Evolutionary conservation across 768 basidiomycete species (phyloP).

Genomic region (Leccinum longicurvipes): DNA sequence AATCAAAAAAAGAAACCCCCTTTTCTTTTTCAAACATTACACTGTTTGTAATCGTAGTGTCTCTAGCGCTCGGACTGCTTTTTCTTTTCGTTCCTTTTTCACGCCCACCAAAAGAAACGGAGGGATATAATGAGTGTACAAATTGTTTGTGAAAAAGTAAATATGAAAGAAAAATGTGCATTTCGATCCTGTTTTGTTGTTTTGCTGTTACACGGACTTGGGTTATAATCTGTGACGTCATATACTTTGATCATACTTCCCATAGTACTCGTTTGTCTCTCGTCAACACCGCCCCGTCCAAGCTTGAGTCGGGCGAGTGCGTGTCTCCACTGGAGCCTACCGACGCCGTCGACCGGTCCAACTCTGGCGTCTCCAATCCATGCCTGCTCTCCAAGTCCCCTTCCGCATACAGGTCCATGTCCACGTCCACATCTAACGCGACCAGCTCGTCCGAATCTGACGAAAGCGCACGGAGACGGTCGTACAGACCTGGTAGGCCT

Average conservation of each 20-base stretch:
- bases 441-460: neutral
- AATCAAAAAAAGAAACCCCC: constrained; percentile 17
- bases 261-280: neutral
- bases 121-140: constrained; percentile 27
- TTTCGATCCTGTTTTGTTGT: no score
- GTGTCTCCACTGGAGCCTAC: neutral
- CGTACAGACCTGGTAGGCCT: neutral
- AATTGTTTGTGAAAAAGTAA: constrained; percentile 9
- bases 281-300: neutral
- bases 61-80: constrained; percentile 12
- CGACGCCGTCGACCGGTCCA: neutral
- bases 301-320: constrained; percentile 1
- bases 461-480: neutral
- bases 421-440: no score
- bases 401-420: neutral
- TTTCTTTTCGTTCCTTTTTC: constrained; percentile 2
- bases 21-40: constrained; percentile 16
- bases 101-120: constrained; percentile 25
- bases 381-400: neutral
- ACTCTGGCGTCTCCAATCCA: neutral
- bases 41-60: constrained; percentile 30
- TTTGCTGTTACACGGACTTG: no score
- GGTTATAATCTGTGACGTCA: no score
- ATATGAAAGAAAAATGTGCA: neutral
- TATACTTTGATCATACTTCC: neutral